Evolutionary conservation across 306 rosid species (phyloP).

Genomic region (Ormosia semicastrata): DNA sequence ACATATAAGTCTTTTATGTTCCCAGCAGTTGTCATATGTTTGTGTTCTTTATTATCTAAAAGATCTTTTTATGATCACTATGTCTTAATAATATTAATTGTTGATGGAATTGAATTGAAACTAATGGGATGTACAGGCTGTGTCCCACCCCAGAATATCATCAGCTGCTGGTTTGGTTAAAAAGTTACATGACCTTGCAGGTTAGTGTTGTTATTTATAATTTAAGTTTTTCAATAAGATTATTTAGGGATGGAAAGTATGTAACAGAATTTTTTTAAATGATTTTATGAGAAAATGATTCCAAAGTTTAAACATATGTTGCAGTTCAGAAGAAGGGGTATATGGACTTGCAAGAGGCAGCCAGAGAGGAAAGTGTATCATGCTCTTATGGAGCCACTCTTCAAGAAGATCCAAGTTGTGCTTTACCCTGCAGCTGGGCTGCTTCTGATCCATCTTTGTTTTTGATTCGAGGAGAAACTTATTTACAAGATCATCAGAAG

Average conservation of each 20-base stretch:
- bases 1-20: neutral
- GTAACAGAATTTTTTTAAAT: neutral
- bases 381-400: constrained; percentile 73
- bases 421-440: constrained; percentile 69
- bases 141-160: constrained; percentile 48
- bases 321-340: constrained; percentile 82
- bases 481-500: constrained; percentile 64
- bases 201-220: constrained; percentile 44
- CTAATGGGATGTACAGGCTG: constrained; percentile 35
- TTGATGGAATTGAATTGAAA: constrained; percentile 21
- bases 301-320: constrained; percentile 1
- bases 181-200: constrained; percentile 70
- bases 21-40: neutral
- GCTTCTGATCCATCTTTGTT: constrained; percentile 78
- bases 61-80: neutral
- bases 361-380: constrained; percentile 43
- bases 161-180: constrained; percentile 68
- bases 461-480: constrained; percentile 73
- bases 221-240: neutral
- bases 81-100: neutral
- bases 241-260: neutral
- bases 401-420: constrained; percentile 55
- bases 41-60: neutral
- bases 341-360: constrained; percentile 56
- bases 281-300: constrained; percentile 18